Percentiles rank a stretch among this genome's conserved stretches.
These are phyloP conservation scores for Stephanocyclus meneghinianus DNA, from an alignment of 352 stramenopile species.

Conservation along the genomic window DNA sequence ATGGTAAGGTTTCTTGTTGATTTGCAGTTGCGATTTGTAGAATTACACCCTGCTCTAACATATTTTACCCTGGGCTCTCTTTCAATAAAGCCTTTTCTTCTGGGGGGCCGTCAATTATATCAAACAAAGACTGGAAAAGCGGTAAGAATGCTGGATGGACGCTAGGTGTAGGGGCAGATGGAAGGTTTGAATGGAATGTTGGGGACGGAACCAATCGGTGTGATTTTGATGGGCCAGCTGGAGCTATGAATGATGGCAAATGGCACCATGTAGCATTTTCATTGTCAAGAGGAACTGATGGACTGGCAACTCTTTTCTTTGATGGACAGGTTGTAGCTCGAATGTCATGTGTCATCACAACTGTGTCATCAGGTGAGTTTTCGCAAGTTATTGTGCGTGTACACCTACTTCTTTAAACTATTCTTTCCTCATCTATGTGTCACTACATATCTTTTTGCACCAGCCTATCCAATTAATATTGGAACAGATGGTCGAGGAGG, in stretches of 20 bases:
- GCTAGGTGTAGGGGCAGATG: constrained; percentile 12
- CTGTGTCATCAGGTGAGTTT: constrained; percentile 15
- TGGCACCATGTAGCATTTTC: constrained; percentile 20
- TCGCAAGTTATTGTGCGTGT: not conserved
- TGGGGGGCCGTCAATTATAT: constrained; percentile 18
- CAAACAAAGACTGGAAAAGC: constrained; percentile 21
- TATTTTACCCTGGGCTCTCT: not conserved
- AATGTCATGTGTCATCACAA: constrained; percentile 9
- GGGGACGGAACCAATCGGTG: constrained; percentile 16
- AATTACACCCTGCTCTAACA: not conserved
- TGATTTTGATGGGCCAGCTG: constrained; percentile 23
- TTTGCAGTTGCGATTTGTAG: not conserved
- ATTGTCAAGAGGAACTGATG: constrained; percentile 1
- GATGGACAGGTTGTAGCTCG: constrained; percentile 8
- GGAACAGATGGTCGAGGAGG: constrained; percentile 10
- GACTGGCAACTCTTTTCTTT: constrained; percentile 16
- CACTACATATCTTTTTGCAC: not conserved
- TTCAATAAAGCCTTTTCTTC: constrained; percentile 12
- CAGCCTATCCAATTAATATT: constrained; percentile 17
- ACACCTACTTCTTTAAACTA: not conserved
- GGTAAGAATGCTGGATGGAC: constrained; percentile 21
- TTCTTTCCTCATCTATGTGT: not conserved
- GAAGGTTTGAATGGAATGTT: constrained; percentile 21
- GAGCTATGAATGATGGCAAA: constrained; percentile 21
- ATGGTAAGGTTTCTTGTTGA: not conserved